Evolutionary conservation across 805 yeast species (phyloP), one percentile per base, ranked within the genome.

Genomic region (Suhomyces kilbournensis): DNA sequence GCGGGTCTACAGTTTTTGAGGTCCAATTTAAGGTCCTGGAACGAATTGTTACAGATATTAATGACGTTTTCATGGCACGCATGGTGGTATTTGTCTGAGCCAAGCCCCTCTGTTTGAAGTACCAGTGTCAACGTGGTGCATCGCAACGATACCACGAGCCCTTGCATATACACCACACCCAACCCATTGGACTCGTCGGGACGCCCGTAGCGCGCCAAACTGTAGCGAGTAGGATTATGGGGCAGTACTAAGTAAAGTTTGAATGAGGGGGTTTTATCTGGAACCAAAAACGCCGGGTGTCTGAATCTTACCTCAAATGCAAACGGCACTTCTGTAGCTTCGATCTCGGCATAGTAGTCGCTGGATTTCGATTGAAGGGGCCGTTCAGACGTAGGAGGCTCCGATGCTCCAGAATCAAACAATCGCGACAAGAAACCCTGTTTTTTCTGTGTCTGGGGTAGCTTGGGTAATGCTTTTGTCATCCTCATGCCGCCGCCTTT

Each of bases 291-390:
- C 1, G 80, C 75, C 0, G 83, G 82, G 50, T 75, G 67, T 26
- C 76, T 68, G 57, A 79, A 74, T 46, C 86, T 64, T 15, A 75
- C 69, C 60, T 82, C 87, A 50, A 82, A 69, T 2, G 71, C 61
- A 48, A 77, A 67, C 3, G 72, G 70, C 15, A 79, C 71, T 44
- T 75, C 72, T 14, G 62, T 57, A 4, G 74, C 65, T 19, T 63
- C 60, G 14, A 74, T 68, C 44, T 64, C 62, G 3, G 61, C 62
- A 22, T 52, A 53, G 42, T 54, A 44, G 3, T 56, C 28, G 1
- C 28, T 12, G 48, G 46, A 14, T n/a, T 34, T 9, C 47, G 51
- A 23, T 4, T 40, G 44, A 8, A 3, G 30, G 15, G 46, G 32
- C 20, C 19, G n/a, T 6, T 10, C 22, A 12, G 17, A 4, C 2